Conservation (phyloP, 106 monocot species). For the Phalaenopsis aphrodite region DNA sequence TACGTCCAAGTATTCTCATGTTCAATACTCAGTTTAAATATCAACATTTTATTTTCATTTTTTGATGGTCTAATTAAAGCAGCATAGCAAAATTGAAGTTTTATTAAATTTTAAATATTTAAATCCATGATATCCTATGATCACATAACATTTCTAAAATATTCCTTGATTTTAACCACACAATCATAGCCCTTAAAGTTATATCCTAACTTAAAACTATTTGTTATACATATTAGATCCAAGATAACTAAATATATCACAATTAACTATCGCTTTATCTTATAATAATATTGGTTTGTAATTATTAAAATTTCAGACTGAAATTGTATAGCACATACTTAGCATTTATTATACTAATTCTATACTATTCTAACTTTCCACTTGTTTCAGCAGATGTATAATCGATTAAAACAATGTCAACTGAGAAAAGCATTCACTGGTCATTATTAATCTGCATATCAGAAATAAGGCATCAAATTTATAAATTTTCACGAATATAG, state of each 20-base stretch:
- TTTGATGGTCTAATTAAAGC: too few species aligned
- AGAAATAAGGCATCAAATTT: background rate
- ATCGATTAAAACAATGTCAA: background rate
- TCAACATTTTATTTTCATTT: too few species aligned
- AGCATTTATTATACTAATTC: background rate
- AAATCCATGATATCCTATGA: too few species aligned
- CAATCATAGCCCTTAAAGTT: too few species aligned
- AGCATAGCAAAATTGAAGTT: too few species aligned
- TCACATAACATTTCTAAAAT: too few species aligned
- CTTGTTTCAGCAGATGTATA: background rate
- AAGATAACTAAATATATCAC: background rate
- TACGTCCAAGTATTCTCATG: too few species aligned
- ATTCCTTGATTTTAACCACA: too few species aligned
- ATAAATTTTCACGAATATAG: background rate
- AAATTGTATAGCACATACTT: background rate
- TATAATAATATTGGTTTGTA: background rate
- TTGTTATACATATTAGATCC: background rate
- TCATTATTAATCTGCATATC: background rate
- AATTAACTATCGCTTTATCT: background rate
- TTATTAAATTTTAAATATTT: too few species aligned
- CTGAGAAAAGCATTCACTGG: background rate
- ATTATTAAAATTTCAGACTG: background rate
- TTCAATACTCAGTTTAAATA: too few species aligned
- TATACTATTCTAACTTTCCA: background rate
- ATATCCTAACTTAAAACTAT: background rate